Evolutionary conservation across 257 asterid species (phyloP), one percentile per base, ranked within the genome.

Genomic region (Capsicum chinense): DNA sequence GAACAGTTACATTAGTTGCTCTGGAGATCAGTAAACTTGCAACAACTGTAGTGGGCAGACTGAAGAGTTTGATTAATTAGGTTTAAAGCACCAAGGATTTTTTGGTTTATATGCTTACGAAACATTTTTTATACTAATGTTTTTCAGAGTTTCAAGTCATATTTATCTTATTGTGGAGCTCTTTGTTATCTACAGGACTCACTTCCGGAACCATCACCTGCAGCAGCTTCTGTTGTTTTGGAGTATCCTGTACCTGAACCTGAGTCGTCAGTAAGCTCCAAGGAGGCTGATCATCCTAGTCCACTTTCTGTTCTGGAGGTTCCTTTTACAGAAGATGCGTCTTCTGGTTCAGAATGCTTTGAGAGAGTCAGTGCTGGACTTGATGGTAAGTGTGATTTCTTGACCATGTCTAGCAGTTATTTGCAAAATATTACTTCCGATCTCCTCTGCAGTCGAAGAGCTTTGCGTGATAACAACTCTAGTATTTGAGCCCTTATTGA

Each of bases 281-380:
- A 90, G 85, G 98, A 92, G 86, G 94, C 91, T 52, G 95, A 92
- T 83, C 94, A 93, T 91, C 93, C 89, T 70, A 96, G 99, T 88
- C 98, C 99, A 11, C 87, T 89, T 84, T 94, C 99, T 68, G 93
- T 94, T 83, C 92, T 94, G 86, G 95, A 92, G 87, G 88, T 89
- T 84, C 91, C 95, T 81, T 90, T 88, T 66, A 62, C 89, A 4
- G 99, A 93, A 86, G 97, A 94, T 76, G 64, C 78, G 11, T 85
- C 92, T 26, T 85, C 94, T 83, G 83, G 88, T 74, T 88, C 94
- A 70, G 98, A 95, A 83, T 90, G 96, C 88, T 94, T 93, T 83
- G 94, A 92, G 89, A 89, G 92, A 85, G 97, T 95, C 87, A 86
- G 90, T 86, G 97, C 93, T 81, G 97, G 89, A 81, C 97, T 95